phyloP scores from a whole-genome alignment of 2,329 filamentous ascomycete species.

The Colletotrichum somersetense region DNA sequence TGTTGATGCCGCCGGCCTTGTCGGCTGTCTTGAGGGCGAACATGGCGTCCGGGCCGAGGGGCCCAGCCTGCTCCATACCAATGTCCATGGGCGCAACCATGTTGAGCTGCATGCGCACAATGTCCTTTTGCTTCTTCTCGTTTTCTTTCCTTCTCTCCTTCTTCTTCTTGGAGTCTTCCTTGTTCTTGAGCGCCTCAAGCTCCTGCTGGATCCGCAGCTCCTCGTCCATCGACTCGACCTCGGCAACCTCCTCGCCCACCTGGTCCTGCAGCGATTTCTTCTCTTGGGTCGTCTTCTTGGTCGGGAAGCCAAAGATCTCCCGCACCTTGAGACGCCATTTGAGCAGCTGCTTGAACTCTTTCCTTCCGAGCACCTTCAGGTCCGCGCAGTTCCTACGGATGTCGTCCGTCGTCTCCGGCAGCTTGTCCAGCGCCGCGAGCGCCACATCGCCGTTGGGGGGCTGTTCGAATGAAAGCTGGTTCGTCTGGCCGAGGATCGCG shows the following conservation, averaged over 20 bases:
- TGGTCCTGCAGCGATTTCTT: constrained; percentile 52
- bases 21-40: constrained; percentile 88
- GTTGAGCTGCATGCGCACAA: constrained; percentile 96
- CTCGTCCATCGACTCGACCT: constrained; percentile 93
- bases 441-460: constrained; percentile 86
- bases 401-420: constrained; percentile 88
- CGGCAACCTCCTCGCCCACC: constrained; percentile 78
- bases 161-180: constrained; percentile 81
- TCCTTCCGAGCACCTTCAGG: constrained; percentile 90
- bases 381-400: constrained; percentile 84
- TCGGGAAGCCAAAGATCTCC: constrained; percentile 88
- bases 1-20: constrained; percentile 76
- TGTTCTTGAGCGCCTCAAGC: constrained; percentile 84
- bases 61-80: constrained; percentile 87
- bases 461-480: constrained; percentile 86
- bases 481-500: constrained; percentile 86
- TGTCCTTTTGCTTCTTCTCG: constrained; percentile 93
- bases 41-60: constrained; percentile 83
- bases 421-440: constrained; percentile 84
- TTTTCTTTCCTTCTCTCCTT: constrained; percentile 89
- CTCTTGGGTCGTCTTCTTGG: constrained; percentile 71
- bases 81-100: constrained; percentile 98
- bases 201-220: constrained; percentile 92
- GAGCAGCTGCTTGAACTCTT: constrained; percentile 91
- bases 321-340: constrained; percentile 91